phyloP scores from a whole-genome alignment of 768 basidiomycete species.

The Tulasnella sp. region DNA sequence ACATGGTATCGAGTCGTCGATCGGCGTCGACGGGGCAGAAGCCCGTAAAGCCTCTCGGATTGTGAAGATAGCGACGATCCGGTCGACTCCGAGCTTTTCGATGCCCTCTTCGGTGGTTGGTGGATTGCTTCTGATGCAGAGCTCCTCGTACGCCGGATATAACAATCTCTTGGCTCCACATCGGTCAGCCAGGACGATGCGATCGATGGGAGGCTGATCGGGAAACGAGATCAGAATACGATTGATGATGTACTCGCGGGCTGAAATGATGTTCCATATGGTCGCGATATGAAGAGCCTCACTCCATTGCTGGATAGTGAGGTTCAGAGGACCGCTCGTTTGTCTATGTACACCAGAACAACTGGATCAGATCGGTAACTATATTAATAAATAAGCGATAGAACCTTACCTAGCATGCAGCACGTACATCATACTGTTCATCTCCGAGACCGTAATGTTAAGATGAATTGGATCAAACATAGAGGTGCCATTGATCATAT shows the following conservation, averaged over 20 bases:
- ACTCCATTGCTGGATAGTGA: neutral
- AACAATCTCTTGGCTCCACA: constrained; percentile 9
- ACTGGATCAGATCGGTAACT: neutral
- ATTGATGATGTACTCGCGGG: neutral
- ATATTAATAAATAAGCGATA: neutral
- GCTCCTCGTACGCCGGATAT: neutral
- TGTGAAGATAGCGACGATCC: neutral
- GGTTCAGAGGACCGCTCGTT: neutral
- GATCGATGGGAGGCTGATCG: neutral
- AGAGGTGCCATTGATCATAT: too few relatives aligned
- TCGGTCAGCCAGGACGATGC: neutral
- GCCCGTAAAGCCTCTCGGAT: neutral
- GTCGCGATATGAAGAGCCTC: constrained; percentile 7
- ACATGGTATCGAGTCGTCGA: too few relatives aligned
- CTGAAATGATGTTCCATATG: constrained; percentile 1
- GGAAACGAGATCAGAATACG: neutral
- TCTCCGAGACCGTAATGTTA: neutral
- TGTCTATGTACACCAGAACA: neutral
- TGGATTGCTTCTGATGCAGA: neutral
- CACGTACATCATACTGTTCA: neutral
- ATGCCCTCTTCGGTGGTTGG: neutral
- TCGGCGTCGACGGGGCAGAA: too few relatives aligned
- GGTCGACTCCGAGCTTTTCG: neutral
- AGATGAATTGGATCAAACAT: too few relatives aligned
- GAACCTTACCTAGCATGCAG: neutral